Evolutionary conservation across 2,329 filamentous ascomycete genomes (phyloP).

Genomic region (Xylariaceae sp.): DNA sequence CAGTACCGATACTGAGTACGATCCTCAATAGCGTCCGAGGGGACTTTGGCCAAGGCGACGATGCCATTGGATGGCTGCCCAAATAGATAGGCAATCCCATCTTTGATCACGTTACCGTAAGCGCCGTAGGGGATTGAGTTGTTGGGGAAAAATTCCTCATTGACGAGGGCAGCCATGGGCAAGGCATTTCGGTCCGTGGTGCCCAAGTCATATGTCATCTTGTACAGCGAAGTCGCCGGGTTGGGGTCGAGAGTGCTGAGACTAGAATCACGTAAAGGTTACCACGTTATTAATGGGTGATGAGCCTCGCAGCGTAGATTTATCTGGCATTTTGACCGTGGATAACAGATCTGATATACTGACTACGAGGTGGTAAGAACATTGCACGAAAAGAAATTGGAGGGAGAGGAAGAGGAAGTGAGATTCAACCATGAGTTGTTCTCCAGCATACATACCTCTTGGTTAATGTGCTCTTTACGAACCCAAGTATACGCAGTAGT

Average conservation of each 20-base stretch:
- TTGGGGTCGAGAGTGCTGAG: constrained; percentile 19
- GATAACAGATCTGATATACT: constrained; percentile 3
- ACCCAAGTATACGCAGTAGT: constrained; percentile 28
- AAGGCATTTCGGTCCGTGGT: constrained; percentile 17
- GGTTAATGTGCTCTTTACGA: constrained; percentile 20
- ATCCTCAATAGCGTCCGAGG: constrained; percentile 22
- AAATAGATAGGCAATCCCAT: constrained; percentile 24
- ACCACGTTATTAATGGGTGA: not conserved
- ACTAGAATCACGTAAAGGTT: constrained; percentile 4
- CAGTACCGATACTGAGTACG: constrained; percentile 23
- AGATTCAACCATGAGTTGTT: not conserved
- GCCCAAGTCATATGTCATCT: constrained; percentile 18
- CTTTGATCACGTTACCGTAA: constrained; percentile 24
- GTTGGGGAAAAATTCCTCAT: constrained; percentile 24
- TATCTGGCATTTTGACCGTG: not conserved
- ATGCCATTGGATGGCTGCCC: constrained; percentile 17
- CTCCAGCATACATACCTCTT: constrained; percentile 13
- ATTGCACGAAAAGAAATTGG: not conserved
- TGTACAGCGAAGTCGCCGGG: constrained; percentile 26
- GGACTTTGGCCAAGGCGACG: constrained; percentile 22
- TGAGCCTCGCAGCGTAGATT: not conserved
- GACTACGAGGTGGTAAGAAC: constrained; percentile 10
- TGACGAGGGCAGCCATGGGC: constrained; percentile 21
- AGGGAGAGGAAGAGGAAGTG: not conserved
- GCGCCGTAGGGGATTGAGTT: constrained; percentile 22